Conservation (phyloP, 2,329 filamentous ascomycete species). For the Neofusicoccum kwambonambiense region DNA sequence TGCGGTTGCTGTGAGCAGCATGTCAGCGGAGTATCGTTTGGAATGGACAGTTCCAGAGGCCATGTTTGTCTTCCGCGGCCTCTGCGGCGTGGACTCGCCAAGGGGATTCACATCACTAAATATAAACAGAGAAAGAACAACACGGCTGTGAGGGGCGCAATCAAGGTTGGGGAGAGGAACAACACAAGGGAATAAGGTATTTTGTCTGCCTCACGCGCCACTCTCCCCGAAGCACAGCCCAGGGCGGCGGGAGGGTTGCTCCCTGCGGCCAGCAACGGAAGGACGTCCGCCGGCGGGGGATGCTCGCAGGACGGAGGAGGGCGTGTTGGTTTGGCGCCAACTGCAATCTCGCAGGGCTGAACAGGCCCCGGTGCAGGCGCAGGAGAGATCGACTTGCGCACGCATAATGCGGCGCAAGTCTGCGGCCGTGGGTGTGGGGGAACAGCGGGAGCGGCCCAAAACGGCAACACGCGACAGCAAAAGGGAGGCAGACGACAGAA, state of each 20-base stretch:
- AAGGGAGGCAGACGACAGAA: not conserved
- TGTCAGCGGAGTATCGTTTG: not conserved
- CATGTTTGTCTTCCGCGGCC: not conserved
- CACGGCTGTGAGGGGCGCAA: not conserved
- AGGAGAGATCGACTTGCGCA: not conserved
- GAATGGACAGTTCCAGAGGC: not conserved
- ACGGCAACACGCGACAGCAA: not conserved
- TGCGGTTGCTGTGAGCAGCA: not conserved
- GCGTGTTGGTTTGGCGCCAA: not conserved
- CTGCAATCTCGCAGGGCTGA: conserved; percentile 14
- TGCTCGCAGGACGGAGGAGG: not conserved
- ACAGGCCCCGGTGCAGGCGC: not conserved
- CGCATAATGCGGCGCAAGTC: not conserved
- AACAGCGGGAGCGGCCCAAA: conserved; percentile 1
- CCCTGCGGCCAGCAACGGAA: not conserved
- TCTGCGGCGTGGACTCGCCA: not conserved
- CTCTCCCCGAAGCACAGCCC: not conserved
- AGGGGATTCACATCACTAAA: not conserved
- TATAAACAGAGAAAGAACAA: not conserved
- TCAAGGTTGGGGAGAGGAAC: not conserved
- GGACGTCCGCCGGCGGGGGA: not conserved
- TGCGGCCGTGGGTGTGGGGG: conserved; percentile 5
- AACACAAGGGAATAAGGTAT: not conserved
- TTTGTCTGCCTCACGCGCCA: not conserved
- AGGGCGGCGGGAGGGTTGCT: not conserved